Base-by-base conservation (phyloP, 2,329 filamentous ascomycete species). In the Cladosporium sp. region DNA sequence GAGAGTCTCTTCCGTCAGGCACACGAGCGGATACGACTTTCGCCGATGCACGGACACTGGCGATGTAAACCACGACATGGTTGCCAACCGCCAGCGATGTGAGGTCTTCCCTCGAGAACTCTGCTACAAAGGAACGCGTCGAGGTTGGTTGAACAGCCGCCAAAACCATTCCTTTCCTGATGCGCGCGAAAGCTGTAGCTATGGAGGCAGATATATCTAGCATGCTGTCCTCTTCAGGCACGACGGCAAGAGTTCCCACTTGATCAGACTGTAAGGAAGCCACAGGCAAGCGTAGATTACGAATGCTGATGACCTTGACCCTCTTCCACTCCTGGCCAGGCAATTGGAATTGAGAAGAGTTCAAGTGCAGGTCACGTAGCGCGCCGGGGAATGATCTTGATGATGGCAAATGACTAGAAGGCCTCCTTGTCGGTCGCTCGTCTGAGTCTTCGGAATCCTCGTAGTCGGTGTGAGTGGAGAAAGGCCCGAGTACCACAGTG, bases 251-350 rank as follows among this genome's bases (percentile, higher is more conserved):
- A 0, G 93, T 97, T 0, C 94, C 95, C 6, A 94, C 93, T 78
- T 99, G 94, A 11, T 92, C 92, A 18, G 89, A 84, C 60, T 89
- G 84, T 8, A 98, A 83, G 0, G 85, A 87, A 56, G 88, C 87
- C 0, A 97, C 93, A 0, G 94, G 92, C 3, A 97, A 82, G 5
- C 94, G 88, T 10, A 99, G 82, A 71, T 97, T 96, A 26, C 94
- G 89, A 52, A 97, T 89, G 71, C 93, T 98, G 53, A 91, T 89
- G 62, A 98, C 88, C 52, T 86, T 88, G 6, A 94, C 92, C 28
- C 84, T 84, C 68, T 91, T 88, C 94, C 94, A 98, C 77, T 92
- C 89, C 18, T 83, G 86, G 69, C 67, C 69, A 1, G 74, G 70
- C 3, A 72, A 64, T 35, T 70, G 68, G 53, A 73, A 74, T 28